Conservation (phyloP, 2,329 filamentous ascomycete genomes). For the Stagonosporopsis vannaccii region DNA sequence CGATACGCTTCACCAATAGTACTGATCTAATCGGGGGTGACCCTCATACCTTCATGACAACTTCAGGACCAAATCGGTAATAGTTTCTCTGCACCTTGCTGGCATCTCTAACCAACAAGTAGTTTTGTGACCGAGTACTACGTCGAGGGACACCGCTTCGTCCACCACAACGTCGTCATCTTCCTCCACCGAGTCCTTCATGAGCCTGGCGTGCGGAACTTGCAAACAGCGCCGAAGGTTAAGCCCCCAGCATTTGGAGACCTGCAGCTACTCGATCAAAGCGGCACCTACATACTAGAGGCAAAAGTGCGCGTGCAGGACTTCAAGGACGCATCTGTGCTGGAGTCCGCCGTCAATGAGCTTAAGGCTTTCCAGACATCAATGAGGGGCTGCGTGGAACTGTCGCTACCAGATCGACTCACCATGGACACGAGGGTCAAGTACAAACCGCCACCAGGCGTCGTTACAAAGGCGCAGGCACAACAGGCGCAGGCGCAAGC, state of each 20-base stretch:
- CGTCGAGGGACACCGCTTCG: slow-evolving; percentile 64
- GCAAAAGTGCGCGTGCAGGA: slow-evolving; percentile 65
- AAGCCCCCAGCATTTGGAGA: slow-evolving; percentile 54
- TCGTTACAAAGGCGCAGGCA: slow-evolving; percentile 18
- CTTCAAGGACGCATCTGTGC: slow-evolving; percentile 60
- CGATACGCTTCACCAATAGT: slow-evolving; percentile 60
- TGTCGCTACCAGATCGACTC: slow-evolving; percentile 65
- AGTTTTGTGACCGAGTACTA: slow-evolving; percentile 66
- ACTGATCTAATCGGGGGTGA: slow-evolving; percentile 59
- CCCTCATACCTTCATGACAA: slow-evolving; percentile 59
- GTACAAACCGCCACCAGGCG: slow-evolving; percentile 44
- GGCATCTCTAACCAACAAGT: slow-evolving; percentile 28
- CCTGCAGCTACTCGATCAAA: slow-evolving; percentile 62
- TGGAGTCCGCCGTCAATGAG: slow-evolving; percentile 63
- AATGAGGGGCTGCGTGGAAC: slow-evolving; percentile 64
- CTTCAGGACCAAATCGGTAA: slow-evolving; percentile 61
- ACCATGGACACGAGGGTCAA: slow-evolving; percentile 67
- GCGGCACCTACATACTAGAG: slow-evolving; percentile 65
- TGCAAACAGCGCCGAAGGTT: slow-evolving; percentile 43
- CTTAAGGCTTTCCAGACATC: slow-evolving; percentile 62
- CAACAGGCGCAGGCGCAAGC: slow-evolving; percentile 11
- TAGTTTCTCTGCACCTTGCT: slow-evolving; percentile 26
- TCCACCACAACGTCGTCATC: slow-evolving; percentile 65
- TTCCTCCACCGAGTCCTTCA: slow-evolving; percentile 63
- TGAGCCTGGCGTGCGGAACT: slow-evolving; percentile 51